These are phyloP conservation scores for Xenosphaeropsis pyriputrescens DNA, from an alignment of 2,329 filamentous ascomycete species.

Conservation along the genomic window DNA sequence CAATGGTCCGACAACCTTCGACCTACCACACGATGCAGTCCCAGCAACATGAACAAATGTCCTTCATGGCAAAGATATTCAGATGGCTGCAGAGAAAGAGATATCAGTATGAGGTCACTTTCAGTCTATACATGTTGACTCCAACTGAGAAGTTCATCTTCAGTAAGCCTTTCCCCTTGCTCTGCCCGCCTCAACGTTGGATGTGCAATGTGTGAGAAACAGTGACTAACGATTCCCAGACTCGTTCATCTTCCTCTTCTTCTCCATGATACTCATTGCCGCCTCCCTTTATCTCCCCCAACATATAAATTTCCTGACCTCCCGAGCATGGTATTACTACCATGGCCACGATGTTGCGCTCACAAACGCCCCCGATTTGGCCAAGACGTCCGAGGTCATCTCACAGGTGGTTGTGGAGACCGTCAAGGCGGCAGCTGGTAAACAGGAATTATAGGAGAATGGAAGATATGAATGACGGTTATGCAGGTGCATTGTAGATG, in stretches of 20 bases:
- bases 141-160: constrained; percentile 94
- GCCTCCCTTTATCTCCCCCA: constrained; percentile 86
- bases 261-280: constrained; percentile 75
- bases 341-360: constrained; percentile 54
- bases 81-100: constrained; percentile 88
- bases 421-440: no score
- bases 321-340: constrained; percentile 89
- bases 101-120: constrained; percentile 97
- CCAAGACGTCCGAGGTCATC: no score
- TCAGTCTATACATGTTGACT: constrained; percentile 93
- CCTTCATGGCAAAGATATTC: constrained; percentile 32
- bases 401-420: no score
- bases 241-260: constrained; percentile 80
- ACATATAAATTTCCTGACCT: constrained; percentile 69
- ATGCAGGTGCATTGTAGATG: no score
- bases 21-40: no score
- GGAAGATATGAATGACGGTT: no score
- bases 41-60: constrained; percentile 5
- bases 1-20: no score
- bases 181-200: constrained; percentile 1
- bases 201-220: neutral
- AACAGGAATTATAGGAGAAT: no score
- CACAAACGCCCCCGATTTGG: no score
- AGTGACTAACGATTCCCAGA: constrained; percentile 34
- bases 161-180: constrained; percentile 43